Percentiles rank a stretch among this genome's conserved stretches.
Conservation (phyloP, 2,329 filamentous ascomycete species). For the Raffaelea arxii region DNA sequence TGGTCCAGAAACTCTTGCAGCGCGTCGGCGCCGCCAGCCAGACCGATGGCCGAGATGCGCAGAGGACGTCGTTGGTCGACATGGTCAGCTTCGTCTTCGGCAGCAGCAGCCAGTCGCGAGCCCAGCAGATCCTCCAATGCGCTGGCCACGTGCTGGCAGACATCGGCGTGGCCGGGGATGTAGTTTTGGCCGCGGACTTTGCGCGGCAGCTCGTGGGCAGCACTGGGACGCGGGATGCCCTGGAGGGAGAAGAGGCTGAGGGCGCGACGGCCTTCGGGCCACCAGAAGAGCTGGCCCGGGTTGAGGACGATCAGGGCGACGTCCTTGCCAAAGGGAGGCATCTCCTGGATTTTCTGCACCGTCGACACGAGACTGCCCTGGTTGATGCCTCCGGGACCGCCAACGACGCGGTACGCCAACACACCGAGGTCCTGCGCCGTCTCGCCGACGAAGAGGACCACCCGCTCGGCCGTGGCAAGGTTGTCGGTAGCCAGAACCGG, state of each 20-base stretch:
- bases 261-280: constrained; percentile 49
- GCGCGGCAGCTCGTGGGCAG: constrained; percentile 42
- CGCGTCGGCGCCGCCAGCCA: constrained; percentile 56
- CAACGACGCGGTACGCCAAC: constrained; percentile 58
- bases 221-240: constrained; percentile 50
- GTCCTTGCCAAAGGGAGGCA: neutral
- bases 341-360: constrained; percentile 32
- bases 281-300: constrained; percentile 68
- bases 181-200: constrained; percentile 48
- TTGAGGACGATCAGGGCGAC: constrained; percentile 65
- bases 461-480: constrained; percentile 45
- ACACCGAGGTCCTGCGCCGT: constrained; percentile 62
- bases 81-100: constrained; percentile 22
- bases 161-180: constrained; percentile 48
- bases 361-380: constrained; percentile 62
- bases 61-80: constrained; percentile 32
- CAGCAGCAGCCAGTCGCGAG: constrained; percentile 18
- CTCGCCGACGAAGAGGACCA: constrained; percentile 70
- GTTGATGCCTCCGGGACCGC: constrained; percentile 54
- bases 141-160: constrained; percentile 52
- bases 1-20: constrained; percentile 49
- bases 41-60: constrained; percentile 62
- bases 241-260: constrained; percentile 50
- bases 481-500: constrained; percentile 55
- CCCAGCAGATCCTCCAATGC: constrained; percentile 57